Evolutionary conservation across 768 basidiomycete genomes (phyloP), one percentile per base, ranked within the genome.

Genomic region (Ramaria rubella): DNA sequence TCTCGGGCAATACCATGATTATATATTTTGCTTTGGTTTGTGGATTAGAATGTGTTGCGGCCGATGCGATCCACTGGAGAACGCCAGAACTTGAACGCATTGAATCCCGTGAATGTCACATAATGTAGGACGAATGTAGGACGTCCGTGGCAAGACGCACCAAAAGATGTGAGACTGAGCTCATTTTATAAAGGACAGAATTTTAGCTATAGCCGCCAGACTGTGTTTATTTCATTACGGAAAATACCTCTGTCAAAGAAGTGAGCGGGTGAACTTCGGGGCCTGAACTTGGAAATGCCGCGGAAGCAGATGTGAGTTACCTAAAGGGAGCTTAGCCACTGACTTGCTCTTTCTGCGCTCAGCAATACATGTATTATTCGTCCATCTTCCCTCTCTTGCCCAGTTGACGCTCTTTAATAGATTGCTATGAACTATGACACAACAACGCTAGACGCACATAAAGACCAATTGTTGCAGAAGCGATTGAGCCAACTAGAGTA

Each of bases 401-500:
- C 9, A 14, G 8, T 21, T 42, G 27, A 48, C 24, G 6, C 4
- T 48, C 7, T 48, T 26, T 24, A 2, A 45, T 17, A 55, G 26
- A 11, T 48, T 44, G 54, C 21, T 24, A 55, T 54, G 52, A 36
- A 38, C 19, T 17, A 55, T 55, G 54, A 46, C 23, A 19, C 27
- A n/a, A 36, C 15, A 19, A 33, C 43, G 12, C 30, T 55, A 43
- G 54, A 55, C 21, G 27, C 54, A n/a, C 54, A 55, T 31, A 55
- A 19, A 31, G 38, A 55, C 23, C 44, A 48, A 17, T 43, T 55
- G 21, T 23, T 55, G 42, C 43, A 55, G 45, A 30, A 21, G 38
- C 54, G 44, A 14, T 31, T 55, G 24, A 30, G 31, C 54, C 54
- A 55, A 19, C 45, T 55, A 27, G 43, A 55, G 54, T 55, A 33